phyloP scores from a whole-genome alignment of 208 protist species.

The Herpetomonas tarakana region DNA sequence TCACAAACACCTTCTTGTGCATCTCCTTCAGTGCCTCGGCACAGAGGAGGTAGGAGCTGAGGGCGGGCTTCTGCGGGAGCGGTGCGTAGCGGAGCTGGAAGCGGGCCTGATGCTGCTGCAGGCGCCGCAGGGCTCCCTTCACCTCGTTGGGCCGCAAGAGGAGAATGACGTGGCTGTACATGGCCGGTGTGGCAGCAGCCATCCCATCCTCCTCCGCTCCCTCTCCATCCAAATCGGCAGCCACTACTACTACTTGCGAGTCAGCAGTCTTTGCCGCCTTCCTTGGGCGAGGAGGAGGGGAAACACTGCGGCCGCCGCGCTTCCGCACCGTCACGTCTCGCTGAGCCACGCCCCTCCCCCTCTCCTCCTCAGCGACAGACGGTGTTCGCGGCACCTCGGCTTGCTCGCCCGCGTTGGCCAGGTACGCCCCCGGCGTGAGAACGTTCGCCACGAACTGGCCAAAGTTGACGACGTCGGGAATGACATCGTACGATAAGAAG shows the following conservation, averaged over 20 bases:
- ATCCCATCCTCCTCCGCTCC: not conserved
- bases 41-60: conserved; percentile 34
- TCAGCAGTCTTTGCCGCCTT: not conserved
- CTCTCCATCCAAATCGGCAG: not conserved
- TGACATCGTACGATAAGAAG: conserved; percentile 67
- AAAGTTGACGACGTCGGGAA: conserved; percentile 62
- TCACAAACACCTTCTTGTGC: conserved; percentile 54
- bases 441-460: conserved; percentile 52
- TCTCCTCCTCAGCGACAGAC: not conserved
- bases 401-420: not conserved
- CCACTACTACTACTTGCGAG: too few relatives aligned
- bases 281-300: conserved; percentile 14
- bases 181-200: not conserved
- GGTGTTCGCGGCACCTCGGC: not conserved
- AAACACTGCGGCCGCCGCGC: conserved; percentile 31
- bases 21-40: conserved; percentile 55
- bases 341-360: conserved; percentile 9
- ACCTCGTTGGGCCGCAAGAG: conserved; percentile 67
- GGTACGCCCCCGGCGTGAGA: conserved; percentile 30
- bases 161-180: conserved; percentile 49
- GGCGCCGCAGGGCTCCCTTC: conserved; percentile 22
- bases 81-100: conserved; percentile 18
- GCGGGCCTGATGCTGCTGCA: conserved; percentile 18
- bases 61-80: conserved; percentile 15
- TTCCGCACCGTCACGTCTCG: conserved; percentile 19